Evolutionary conservation across 108 stramenopile species (phyloP).

Genomic region (Conticribra guillardii): DNA sequence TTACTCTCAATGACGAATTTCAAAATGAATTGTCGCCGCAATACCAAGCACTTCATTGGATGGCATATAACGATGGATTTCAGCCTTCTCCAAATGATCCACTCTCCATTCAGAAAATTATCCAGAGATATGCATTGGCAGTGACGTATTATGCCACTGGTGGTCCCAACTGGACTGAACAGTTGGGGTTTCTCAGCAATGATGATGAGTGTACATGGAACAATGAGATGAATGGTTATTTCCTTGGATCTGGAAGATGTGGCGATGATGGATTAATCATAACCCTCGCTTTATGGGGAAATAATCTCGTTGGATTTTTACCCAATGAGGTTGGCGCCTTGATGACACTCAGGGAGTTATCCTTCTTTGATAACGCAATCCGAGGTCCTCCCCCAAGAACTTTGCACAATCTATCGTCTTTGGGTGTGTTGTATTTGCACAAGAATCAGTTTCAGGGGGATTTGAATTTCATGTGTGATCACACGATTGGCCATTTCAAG

Average conservation of each 20-base stretch:
- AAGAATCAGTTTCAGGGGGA: slow-evolving; percentile 44
- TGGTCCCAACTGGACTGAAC: slow-evolving; percentile 33
- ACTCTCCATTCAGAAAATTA: slow-evolving; percentile 27
- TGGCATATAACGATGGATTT: slow-evolving; percentile 41
- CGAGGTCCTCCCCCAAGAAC: slow-evolving; percentile 33
- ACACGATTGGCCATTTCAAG: slow-evolving; percentile 27
- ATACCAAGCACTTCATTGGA: slow-evolving; percentile 38
- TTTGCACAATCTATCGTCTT: slow-evolving; percentile 17
- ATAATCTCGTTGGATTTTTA: slow-evolving; percentile 36
- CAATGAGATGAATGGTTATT: slow-evolving; percentile 22
- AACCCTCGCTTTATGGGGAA: slow-evolving; percentile 42
- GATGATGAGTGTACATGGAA: slow-evolving; percentile 50
- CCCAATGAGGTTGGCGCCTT: slow-evolving; percentile 42
- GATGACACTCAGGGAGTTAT: slow-evolving; percentile 28
- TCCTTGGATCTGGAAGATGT: slow-evolving; percentile 39
- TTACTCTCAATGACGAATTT: slow-evolving; percentile 16
- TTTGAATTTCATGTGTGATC: slow-evolving; percentile 33
- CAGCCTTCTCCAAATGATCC: slow-evolving; percentile 19
- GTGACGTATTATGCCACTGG: slow-evolving; percentile 44
- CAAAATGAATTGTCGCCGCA: slow-evolving; percentile 34
- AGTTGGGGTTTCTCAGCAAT: slow-evolving; percentile 31
- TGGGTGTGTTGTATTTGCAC: slow-evolving; percentile 34
- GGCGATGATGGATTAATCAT: slow-evolving; percentile 34
- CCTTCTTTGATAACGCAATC: slow-evolving; percentile 46
- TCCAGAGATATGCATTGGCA: slow-evolving; percentile 44